Percentiles rank a stretch among this genome's conserved stretches.
phyloP scores from a whole-genome alignment of 352 stramenopile species.

The Pythium rishiriense region DNA sequence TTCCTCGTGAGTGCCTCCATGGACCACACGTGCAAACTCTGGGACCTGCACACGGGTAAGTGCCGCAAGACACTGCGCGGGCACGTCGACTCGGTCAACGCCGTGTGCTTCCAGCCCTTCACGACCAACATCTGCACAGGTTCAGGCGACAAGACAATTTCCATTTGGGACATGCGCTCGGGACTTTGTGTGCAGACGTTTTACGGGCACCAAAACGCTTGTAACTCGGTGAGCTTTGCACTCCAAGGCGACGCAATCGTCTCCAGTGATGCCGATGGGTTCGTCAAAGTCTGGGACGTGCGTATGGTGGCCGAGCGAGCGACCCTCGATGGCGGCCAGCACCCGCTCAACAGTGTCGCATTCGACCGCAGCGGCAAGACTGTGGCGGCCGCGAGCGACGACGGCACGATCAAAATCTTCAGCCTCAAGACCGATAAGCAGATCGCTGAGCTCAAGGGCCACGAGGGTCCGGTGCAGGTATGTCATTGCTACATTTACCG shows the following conservation, averaged over 20 bases:
- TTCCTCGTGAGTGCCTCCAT: conserved; percentile 92
- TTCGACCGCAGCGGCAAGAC: conserved; percentile 90
- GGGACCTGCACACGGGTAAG: conserved; percentile 88
- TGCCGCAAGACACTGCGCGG: conserved; percentile 93
- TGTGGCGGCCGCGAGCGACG: conserved; percentile 86
- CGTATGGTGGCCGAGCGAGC: conserved; percentile 92
- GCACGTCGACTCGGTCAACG: conserved; percentile 95
- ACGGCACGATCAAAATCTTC: conserved; percentile 90
- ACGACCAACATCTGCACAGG: conserved; percentile 92
- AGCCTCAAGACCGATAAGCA: conserved; percentile 73
- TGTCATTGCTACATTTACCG: conserved; percentile 1
- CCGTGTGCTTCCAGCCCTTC: conserved; percentile 92
- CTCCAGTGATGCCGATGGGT: conserved; percentile 92
- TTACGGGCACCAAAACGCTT: conserved; percentile 94
- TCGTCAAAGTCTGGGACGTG: conserved; percentile 95
- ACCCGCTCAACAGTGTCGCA: conserved; percentile 90
- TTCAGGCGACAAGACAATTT: conserved; percentile 95
- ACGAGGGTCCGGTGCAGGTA: conserved; percentile 94
- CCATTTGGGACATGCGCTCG: conserved; percentile 94
- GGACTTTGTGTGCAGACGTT: conserved; percentile 93
- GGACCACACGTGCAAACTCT: conserved; percentile 94
- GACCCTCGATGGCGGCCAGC: conserved; percentile 84
- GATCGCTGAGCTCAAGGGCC: conserved; percentile 80
- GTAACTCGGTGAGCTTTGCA: conserved; percentile 89
- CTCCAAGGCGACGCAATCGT: conserved; percentile 88